phyloP scores from a whole-genome alignment of 495 filamentous ascomycete genomes.

The Neurospora sp. region DNA sequence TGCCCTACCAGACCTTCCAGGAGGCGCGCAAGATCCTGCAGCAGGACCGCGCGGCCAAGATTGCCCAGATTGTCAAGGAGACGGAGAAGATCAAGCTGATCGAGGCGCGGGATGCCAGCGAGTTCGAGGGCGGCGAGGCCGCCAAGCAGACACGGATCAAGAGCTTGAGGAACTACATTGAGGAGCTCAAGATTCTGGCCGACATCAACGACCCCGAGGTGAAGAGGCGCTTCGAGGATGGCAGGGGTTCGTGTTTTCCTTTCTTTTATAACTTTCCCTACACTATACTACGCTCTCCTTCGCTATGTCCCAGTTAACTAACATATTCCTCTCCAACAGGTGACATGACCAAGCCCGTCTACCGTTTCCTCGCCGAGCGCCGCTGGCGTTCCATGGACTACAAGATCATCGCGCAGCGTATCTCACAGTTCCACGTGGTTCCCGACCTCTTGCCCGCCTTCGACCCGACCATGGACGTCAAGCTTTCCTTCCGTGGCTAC shows the following conservation, averaged over 20 bases:
- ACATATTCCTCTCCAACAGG: conserved; percentile 34
- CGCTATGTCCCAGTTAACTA: neutral
- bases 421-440: conserved; percentile 77
- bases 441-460: conserved; percentile 88
- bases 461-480: conserved; percentile 67
- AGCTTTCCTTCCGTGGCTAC: conserved; percentile 61
- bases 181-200: conserved; percentile 74
- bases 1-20: conserved; percentile 96
- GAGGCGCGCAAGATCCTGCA: conserved; percentile 77
- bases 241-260: conserved; percentile 62
- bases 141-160: conserved; percentile 53
- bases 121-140: conserved; percentile 46
- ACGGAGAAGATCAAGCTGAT: conserved; percentile 48
- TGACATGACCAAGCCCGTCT: conserved; percentile 94
- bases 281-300: neutral
- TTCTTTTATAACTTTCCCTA: neutral
- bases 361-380: conserved; percentile 75
- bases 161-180: conserved; percentile 64
- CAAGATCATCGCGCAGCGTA: conserved; percentile 73
- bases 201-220: conserved; percentile 94
- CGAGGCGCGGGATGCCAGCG: conserved; percentile 45
- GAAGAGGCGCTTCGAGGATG: conserved; percentile 92
- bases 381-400: conserved; percentile 70
- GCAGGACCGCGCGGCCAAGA: conserved; percentile 73
- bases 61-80: conserved; percentile 51